phyloP scores from a whole-genome alignment of 495 filamentous ascomycete species.

The Neurospora cerealis region DNA sequence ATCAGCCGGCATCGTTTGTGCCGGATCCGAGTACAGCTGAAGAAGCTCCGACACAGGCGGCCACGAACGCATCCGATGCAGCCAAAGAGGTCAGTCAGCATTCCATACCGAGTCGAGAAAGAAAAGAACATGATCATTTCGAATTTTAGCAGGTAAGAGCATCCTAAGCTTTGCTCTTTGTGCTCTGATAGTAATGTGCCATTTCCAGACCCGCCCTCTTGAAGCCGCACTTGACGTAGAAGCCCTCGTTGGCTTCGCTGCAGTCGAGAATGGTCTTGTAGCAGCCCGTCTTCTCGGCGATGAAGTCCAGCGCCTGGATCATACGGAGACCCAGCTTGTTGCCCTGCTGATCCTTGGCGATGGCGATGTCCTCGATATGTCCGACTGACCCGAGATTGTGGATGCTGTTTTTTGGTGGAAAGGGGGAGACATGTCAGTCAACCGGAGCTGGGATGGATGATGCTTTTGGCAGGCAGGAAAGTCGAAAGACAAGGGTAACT shows the following conservation, averaged over 20 bases:
- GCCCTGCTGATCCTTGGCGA: conserved; percentile 86
- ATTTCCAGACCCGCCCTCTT: conserved; percentile 89
- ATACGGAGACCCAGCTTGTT: conserved; percentile 90
- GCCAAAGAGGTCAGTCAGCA: not conserved
- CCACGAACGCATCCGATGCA: not conserved
- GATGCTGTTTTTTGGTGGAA: conserved; percentile 38
- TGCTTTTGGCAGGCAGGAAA: not conserved
- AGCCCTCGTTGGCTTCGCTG: conserved; percentile 77
- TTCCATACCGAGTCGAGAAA: not conserved
- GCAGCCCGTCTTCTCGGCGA: conserved; percentile 76
- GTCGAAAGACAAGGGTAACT: conserved; percentile 10
- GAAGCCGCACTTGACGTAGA: conserved; percentile 98
- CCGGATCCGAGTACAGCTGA: not conserved
- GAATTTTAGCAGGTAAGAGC: not conserved
- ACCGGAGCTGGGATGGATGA: not conserved
- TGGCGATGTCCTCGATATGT: conserved; percentile 97
- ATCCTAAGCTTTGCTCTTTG: conserved; percentile 33
- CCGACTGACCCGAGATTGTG: conserved; percentile 71
- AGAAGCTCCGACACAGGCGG: not conserved
- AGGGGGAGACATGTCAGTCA: conserved; percentile 3
- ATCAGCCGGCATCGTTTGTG: not conserved
- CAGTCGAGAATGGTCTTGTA: conserved; percentile 71
- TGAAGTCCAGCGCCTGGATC: conserved; percentile 86
- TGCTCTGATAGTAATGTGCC: conserved; percentile 79
- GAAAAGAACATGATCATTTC: not conserved